Evolutionary conservation across 1,284 basidiomycete genomes (phyloP), one percentile per base, ranked within the genome.

Genomic region (Marasmius tenuissimus): DNA sequence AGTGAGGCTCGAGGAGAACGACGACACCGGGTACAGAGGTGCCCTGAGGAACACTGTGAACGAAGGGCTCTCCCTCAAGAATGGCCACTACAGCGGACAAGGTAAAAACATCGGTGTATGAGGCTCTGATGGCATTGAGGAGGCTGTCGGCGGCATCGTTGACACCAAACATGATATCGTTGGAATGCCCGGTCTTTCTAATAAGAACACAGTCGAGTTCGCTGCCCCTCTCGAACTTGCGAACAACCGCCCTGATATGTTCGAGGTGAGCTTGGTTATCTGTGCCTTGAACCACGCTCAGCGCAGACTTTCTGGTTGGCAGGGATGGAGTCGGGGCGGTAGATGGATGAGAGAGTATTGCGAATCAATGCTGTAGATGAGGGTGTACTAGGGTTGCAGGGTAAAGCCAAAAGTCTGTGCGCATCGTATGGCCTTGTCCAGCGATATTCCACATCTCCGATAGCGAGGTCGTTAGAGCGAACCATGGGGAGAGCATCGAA

Each of bases 41-140:
- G 87, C 99, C 99, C 85, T 99, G 97, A 20, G 97, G 97, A 27
- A 96, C 96, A 60, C 97, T 96, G 72, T 98, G 98, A 76, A 99
- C 88, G 84, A 97, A 98, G 35, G 97, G 95, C 69, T 90, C 89
- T 64, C 92, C 92, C 78, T 98, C 97, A 67, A 98, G 91, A 75
- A 99, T 97, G 38, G 96, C 86, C 5, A 96, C 97, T 64, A 98
- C 91, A 38, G 96, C 97, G 72, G 98, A 99, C 70, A 98, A 76
- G 61, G 96, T 97, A 61, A 94, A 97, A 6, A 98, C 91, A 76
- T 99, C 97, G 16, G 85, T 81, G 81, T 98, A 96, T 47, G 93
- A 95, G 22, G 76, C 66, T 77, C 92, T 86, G 81, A 99, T 94
- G 7, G 95, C 80, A 55, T 83, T 81, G 68, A 99, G 88, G 57